Evolutionary conservation across 495 filamentous ascomycete species (phyloP), one percentile per base, ranked within the genome.

Genomic region (Trichoderma asperelloides): DNA sequence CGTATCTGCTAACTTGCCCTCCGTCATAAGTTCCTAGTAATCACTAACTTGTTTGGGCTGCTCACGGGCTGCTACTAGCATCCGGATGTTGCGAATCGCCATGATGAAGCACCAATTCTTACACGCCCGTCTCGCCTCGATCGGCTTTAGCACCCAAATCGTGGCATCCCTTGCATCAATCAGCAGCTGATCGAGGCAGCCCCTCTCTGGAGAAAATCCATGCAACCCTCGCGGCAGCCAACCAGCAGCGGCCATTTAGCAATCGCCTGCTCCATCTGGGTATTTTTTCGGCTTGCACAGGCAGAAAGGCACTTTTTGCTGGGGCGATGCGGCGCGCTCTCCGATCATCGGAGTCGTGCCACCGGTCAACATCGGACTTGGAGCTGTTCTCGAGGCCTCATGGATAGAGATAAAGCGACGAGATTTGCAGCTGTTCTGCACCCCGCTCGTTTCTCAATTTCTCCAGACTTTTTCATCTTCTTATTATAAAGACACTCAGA

Each of bases 301-400:
- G 64, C 64, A 11, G n/a, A 28, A 27, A 47, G 5, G 18, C 18
- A n/a, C 18, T 2, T 51, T 51, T 51, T 51, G 47, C 47, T n/a
- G n/a, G 47, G 47, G 47, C 47, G 21, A 51, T 21, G n/a, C 16
- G 47, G 12, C 41, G 41, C 64, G 27, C 18, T 27, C 72, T 76
- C 74, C 76, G 74, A 75, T 69, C 30, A 73, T 77, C 76, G 76
- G 62, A 64, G 57, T 40, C 16, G 21, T 21, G n/a, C 21, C 51
- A 63, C 47, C 66, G 49, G 47, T 28, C 25, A 18, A 30, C 18
- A 55, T 55, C 49, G 49, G 49, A 55, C 49, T 55, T 55, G 49
- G 49, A 25, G 49, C 21, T 55, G 15, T 55, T 2, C 4, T 23
- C n/a, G 16, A 25, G 64, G 60, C 66, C 43, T 51, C 45, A 23